These are phyloP conservation scores for Gymnopilus junonius DNA, from an alignment of 768 basidiomycete genomes.

Conservation along the genomic window DNA sequence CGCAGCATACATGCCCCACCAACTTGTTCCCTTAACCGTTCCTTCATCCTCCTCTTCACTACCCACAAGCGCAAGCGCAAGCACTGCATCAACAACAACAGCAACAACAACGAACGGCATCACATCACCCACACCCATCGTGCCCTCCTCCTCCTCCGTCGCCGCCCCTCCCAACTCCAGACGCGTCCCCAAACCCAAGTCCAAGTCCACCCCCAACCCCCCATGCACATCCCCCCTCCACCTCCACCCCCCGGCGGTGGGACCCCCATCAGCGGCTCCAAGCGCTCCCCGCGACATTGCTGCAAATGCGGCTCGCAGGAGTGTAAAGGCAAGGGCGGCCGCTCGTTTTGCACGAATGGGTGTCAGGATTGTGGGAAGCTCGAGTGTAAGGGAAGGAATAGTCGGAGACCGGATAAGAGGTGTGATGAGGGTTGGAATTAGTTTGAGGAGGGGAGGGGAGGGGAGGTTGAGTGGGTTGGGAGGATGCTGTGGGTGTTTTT, in stretches of 20 bases:
- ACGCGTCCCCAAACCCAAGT: neutral
- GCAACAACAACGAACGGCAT: conserved; percentile 13
- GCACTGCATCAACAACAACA: no score
- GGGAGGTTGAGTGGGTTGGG: neutral
- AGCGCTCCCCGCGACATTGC: conserved; percentile 75
- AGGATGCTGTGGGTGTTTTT: neutral
- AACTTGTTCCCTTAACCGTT: no score
- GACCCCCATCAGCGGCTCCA: conserved; percentile 36
- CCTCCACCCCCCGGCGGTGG: conserved; percentile 3
- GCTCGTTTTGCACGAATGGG: conserved; percentile 70
- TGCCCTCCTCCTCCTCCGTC: neutral
- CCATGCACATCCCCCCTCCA: neutral
- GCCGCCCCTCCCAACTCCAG: neutral
- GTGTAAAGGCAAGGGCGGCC: conserved; percentile 84
- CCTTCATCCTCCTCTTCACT: no score
- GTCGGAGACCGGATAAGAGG: conserved; percentile 74
- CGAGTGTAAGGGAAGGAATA: conserved; percentile 79
- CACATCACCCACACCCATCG: neutral
- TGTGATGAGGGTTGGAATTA: conserved; percentile 61
- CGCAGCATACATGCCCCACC: conserved; percentile 29
- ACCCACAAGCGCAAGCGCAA: no score
- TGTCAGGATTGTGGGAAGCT: conserved; percentile 87
- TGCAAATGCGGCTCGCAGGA: conserved; percentile 83
- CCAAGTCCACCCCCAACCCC: neutral
- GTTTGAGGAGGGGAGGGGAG: neutral